Evolutionary conservation across 805 yeast genomes (phyloP).

Genomic region (Teunomyces barrocoloradensis): DNA sequence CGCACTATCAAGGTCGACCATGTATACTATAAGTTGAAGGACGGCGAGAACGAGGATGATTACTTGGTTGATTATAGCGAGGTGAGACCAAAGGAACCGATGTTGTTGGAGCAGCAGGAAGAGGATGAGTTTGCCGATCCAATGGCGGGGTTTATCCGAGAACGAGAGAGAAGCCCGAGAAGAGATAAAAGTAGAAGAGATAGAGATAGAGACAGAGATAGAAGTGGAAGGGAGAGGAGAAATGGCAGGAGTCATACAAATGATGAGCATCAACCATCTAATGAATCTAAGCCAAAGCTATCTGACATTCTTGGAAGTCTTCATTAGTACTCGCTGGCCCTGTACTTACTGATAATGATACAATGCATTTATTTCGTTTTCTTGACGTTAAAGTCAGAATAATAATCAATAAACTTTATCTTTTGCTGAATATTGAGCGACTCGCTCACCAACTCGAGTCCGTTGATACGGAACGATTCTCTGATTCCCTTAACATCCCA

Average conservation of each 20-base stretch:
- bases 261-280: background rate
- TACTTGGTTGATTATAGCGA: conserved; percentile 28
- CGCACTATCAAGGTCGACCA: conserved; percentile 63
- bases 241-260: conserved; percentile 5
- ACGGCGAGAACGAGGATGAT: conserved; percentile 49
- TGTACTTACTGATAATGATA: background rate
- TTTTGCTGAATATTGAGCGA: conserved; percentile 31
- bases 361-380: conserved; percentile 2
- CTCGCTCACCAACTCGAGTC: conserved; percentile 27
- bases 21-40: conserved; percentile 55
- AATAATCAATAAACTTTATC: conserved; percentile 20
- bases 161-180: conserved; percentile 30
- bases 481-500: conserved; percentile 18
- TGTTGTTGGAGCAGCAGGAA: background rate
- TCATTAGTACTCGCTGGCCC: conserved; percentile 1
- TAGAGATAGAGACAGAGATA: background rate
- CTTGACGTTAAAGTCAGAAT: conserved; percentile 6
- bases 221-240: background rate
- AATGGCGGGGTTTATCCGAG: conserved; percentile 18
- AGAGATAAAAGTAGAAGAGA: conserved; percentile 2
- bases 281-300: background rate
- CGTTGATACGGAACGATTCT: conserved; percentile 30
- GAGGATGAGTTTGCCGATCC: conserved; percentile 34
- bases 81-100: background rate
- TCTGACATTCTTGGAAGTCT: background rate